phyloP scores from a whole-genome alignment of 2,329 filamentous ascomycete species.

The Monilinia aucupariae region DNA sequence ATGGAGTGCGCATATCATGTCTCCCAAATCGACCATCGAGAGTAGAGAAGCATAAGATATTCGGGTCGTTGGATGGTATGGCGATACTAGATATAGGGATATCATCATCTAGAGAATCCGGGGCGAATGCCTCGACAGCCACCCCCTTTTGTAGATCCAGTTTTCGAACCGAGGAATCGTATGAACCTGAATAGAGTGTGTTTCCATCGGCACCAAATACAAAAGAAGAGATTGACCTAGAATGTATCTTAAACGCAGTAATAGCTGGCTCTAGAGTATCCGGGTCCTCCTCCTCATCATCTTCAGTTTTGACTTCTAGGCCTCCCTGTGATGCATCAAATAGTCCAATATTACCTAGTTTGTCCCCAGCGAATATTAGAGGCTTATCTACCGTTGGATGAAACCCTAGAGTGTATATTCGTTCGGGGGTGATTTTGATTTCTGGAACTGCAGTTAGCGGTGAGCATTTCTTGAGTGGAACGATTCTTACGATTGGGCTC shows the following conservation, averaged over 20 bases:
- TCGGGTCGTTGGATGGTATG: constrained; percentile 63
- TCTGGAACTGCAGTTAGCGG: constrained; percentile 43
- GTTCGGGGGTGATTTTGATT: constrained; percentile 85
- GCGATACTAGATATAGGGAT: constrained; percentile 80
- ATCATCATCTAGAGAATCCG: constrained; percentile 62
- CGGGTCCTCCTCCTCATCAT: constrained; percentile 61
- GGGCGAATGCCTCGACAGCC: constrained; percentile 76
- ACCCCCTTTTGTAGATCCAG: constrained; percentile 77
- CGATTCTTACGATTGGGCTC: constrained; percentile 62
- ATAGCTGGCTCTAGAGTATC: constrained; percentile 69
- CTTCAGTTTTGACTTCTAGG: constrained; percentile 47
- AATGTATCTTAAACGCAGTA: constrained; percentile 83
- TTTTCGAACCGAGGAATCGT: constrained; percentile 86
- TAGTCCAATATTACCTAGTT: constrained; percentile 82
- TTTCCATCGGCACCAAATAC: constrained; percentile 70
- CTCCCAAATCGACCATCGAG: constrained; percentile 74
- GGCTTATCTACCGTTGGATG: constrained; percentile 84
- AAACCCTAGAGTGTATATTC: constrained; percentile 81
- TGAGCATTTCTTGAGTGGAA: background rate
- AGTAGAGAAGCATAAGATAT: constrained; percentile 81
- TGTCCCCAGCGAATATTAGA: constrained; percentile 88
- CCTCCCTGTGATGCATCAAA: constrained; percentile 78
- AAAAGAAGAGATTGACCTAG: constrained; percentile 81
- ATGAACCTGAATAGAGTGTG: constrained; percentile 76
- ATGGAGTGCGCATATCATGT: constrained; percentile 65